Conservation (phyloP, 257 asterid species). For the Ligustrum vulgare region DNA sequence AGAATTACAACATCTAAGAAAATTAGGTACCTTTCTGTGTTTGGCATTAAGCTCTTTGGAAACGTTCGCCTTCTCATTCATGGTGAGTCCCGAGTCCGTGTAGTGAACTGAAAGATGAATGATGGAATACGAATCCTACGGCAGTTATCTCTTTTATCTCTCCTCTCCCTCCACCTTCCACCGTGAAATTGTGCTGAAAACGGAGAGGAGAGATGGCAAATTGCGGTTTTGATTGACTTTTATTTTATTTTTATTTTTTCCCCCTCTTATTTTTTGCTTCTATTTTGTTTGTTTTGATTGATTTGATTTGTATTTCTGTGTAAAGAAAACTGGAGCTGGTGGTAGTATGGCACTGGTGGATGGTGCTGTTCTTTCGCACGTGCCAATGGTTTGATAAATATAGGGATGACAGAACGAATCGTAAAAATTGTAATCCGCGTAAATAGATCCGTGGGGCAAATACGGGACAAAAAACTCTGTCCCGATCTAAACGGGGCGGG, state of each 20-base stretch:
- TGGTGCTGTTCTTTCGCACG: not conserved
- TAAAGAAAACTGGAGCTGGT: not conserved
- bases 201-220: slow-evolving; percentile 23
- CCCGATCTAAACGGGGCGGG: too few relatives aligned
- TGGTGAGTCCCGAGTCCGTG: slow-evolving; percentile 38
- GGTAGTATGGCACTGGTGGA: too few relatives aligned
- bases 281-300: not conserved
- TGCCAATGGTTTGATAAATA: not conserved
- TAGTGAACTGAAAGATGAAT: slow-evolving; percentile 20
- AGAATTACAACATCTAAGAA: slow-evolving; percentile 8
- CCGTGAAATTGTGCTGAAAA: slow-evolving; percentile 19
- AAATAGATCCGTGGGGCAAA: too few relatives aligned
- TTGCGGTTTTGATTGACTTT: slow-evolving; percentile 19
- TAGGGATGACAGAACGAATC: too few relatives aligned
- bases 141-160: slow-evolving; percentile 31
- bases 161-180: slow-evolving; percentile 38
- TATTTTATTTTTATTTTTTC: not conserved
- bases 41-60: slow-evolving; percentile 94
- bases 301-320: not conserved
- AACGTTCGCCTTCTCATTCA: slow-evolving; percentile 94
- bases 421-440: too few relatives aligned
- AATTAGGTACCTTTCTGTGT: slow-evolving; percentile 77
- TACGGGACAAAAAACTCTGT: too few relatives aligned
- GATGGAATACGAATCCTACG: not conserved
- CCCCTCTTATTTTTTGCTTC: not conserved